Base-by-base conservation (phyloP, 257 asterid species). In the Cruciata laevipes region DNA sequence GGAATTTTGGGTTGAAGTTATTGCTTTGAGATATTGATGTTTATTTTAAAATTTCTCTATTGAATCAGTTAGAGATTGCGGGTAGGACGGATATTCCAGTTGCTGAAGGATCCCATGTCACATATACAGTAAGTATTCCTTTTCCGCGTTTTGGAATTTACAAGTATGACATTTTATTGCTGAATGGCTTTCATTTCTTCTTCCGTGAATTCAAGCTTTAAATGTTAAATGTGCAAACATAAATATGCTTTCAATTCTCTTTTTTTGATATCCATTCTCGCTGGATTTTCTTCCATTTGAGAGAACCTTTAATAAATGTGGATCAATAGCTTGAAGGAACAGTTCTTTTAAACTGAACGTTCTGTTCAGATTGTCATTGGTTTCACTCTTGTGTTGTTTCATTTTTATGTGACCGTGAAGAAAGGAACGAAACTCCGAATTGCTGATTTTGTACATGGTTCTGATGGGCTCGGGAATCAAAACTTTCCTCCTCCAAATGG, bases 381-480 rank as follows among this genome's bases (percentile, higher is more conserved):
- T 38, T 24, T 44, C 12, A 25, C 57, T 25, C 20, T n/a, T 20
- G 60, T 53, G 20, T 74, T 55, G 7, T 55, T 37, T 27, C 35
- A 27, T 38, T 72, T 68, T 57, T 69, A 23, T 80, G 72, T 47
- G 20, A 47, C 20, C 6, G 51, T 87, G 74, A 82, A 90, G 99
- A 83, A 93, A 74, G 99, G 96, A 79, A 86, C 92, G 55, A 93
- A 93, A 63, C 97, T 93, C 77, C 89, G 95, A 64, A 85, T 88
- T 68, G 99, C 97, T 74, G 95, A 84, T 82, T 93, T 93, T 66
- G 99, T 90, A 75, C 99, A 93, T 74, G 99, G 99, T 47, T 80
- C 90, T 63, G 99, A 93, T 82, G 99, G 99, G 76, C 88, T 93
- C 80, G 99, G 99, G 61, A 93, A 93, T 78, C 99, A 93, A 86